phyloP scores from a whole-genome alignment of 768 basidiomycete genomes.

The Xerocomus potaroensis region DNA sequence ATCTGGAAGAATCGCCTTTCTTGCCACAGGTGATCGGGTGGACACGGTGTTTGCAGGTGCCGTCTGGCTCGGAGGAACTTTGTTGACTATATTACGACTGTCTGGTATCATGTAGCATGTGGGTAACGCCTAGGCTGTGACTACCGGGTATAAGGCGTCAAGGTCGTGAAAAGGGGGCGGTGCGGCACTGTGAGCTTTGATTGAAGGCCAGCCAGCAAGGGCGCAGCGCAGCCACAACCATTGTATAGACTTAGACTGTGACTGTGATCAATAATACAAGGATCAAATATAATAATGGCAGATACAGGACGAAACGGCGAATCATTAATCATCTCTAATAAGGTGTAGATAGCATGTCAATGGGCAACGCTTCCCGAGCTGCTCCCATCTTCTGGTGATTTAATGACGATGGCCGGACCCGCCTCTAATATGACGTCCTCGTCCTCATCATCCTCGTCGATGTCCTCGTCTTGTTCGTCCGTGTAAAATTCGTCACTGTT shows the following conservation, averaged over 20 bases:
- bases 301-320: conserved; percentile 19
- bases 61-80: conserved; percentile 10
- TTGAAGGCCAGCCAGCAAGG: neutral
- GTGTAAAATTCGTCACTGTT: conserved; percentile 37
- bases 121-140: too few relatives aligned
- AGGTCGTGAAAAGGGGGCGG: too few relatives aligned
- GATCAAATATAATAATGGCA: conserved; percentile 8
- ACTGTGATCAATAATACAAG: too few relatives aligned
- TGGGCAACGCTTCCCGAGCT: conserved; percentile 22
- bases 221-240: conserved; percentile 8
- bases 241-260: too few relatives aligned
- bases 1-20: conserved; percentile 5
- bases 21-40: conserved; percentile 10
- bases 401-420: conserved; percentile 57
- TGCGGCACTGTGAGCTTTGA: too few relatives aligned
- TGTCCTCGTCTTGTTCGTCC: conserved; percentile 54
- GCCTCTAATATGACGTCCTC: conserved; percentile 73
- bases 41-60: conserved; percentile 17
- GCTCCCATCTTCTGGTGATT: conserved; percentile 25
- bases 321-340: too few relatives aligned
- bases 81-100: conserved; percentile 7
- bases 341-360: conserved; percentile 12
- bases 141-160: neutral
- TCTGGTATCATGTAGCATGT: conserved; percentile 31
- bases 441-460: conserved; percentile 54